Conservation (phyloP, 306 rosid species). For the Pyrus betulifolia region DNA sequence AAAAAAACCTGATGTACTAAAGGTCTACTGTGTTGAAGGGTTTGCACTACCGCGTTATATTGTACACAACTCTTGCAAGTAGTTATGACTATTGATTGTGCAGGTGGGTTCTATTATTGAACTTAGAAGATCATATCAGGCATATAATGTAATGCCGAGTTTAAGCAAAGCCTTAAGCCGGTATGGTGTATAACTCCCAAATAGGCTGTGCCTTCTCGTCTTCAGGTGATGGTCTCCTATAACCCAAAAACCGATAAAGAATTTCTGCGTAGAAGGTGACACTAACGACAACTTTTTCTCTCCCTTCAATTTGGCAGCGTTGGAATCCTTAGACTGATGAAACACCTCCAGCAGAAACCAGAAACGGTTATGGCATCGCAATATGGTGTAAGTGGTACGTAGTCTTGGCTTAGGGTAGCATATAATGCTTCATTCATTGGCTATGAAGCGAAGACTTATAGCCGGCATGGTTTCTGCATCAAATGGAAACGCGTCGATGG, state of each 20-base stretch:
- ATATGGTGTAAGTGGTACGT: background rate
- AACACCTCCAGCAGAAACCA: background rate
- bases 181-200: conserved; percentile 62
- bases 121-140: conserved; percentile 95
- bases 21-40: background rate
- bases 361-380: background rate
- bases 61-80: background rate
- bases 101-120: conserved; percentile 98
- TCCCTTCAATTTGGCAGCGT: background rate
- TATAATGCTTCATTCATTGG: background rate
- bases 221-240: background rate
- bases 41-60: background rate
- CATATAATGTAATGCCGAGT: conserved; percentile 94
- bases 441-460: background rate
- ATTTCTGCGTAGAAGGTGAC: background rate
- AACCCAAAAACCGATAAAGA: background rate
- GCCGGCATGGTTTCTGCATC: background rate
- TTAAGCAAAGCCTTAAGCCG: conserved; percentile 88
- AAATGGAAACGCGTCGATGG: background rate
- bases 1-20: background rate
- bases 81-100: conserved; percentile 6
- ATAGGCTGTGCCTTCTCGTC: conserved; percentile 8
- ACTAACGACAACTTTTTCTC: background rate
- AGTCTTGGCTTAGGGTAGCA: background rate
- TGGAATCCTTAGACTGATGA: background rate